Evolutionary conservation across 1,284 basidiomycete genomes (phyloP), one percentile per base, ranked within the genome.

Genomic region (Melampsora allii-populina): DNA sequence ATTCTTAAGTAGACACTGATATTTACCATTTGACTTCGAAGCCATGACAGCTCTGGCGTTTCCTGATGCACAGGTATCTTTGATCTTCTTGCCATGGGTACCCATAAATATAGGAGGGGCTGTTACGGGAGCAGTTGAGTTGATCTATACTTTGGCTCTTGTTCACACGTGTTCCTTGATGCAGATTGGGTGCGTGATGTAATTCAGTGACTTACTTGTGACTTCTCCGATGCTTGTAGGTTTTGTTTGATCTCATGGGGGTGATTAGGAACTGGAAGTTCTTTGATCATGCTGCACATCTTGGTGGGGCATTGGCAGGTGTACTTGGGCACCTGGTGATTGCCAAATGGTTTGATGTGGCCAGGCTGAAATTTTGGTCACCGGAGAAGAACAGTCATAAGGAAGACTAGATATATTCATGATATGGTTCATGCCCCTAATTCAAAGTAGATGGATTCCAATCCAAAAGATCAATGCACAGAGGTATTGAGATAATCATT

Each of bases 61-160:
- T 69, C 78, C 77, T 5, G 68, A 76, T 12, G 77, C 78, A 19
- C 76, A 72, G 17, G 76, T 79, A 53, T 75, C 76, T 1, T 72
- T 79, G 45, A 79, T 79, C 33, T 78, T 79, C 67, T 53, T 79
- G 3, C 79, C 79, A n/a, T 79, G 76, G 68, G 48, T 79, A 33
- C 77, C 77, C 1, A 61, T 79, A 42, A 78, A 78, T 0, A 79
- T 78, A 42, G 77, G 76, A 59, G 63, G 63, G 31, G 69, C 69
- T 2, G 69, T 72, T 27, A 63, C 64, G 29, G 69, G 69, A 27
- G 61, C 63, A 64, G 69, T 72, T 69, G n/a, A 72, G 69, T 65
- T 4, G 3, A 42, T 29, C 53, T 64, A 39, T 36, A 29, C 53
- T 59, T 63, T 12, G 31, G 10, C 9, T 39, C 12, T 29, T 48